Evolutionary conservation across 2,329 filamentous ascomycete genomes (phyloP).

Genomic region (Aspergillus udagawae): DNA sequence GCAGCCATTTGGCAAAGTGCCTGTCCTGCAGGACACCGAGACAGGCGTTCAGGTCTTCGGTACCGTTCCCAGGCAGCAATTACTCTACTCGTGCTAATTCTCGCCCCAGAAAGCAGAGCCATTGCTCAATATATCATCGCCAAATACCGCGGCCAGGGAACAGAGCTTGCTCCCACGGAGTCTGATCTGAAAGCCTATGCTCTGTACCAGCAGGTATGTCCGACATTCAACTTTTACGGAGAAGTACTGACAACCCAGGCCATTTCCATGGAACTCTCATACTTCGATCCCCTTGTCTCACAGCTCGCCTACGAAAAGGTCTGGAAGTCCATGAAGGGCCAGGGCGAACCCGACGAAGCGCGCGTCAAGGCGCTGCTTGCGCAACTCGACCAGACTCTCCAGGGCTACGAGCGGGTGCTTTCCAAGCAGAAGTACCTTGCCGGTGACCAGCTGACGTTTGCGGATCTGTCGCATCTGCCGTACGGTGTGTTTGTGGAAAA

Average conservation of each 20-base stretch:
- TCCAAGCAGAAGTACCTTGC: constrained; percentile 18
- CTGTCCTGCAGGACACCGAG: constrained; percentile 32
- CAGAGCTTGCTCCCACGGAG: constrained; percentile 8
- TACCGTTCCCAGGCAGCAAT: background rate
- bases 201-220: constrained; percentile 22
- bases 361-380: constrained; percentile 6
- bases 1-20: constrained; percentile 36
- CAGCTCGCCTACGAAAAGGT: constrained; percentile 15
- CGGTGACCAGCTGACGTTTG: constrained; percentile 14
- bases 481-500: constrained; percentile 9
- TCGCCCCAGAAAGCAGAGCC: constrained; percentile 25
- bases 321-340: constrained; percentile 11
- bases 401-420: constrained; percentile 16
- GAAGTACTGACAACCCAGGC: constrained; percentile 12
- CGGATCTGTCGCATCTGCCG: constrained; percentile 12
- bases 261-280: constrained; percentile 22
- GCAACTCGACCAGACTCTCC: constrained; percentile 8
- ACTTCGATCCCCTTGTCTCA: constrained; percentile 16
- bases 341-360: constrained; percentile 10
- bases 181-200: constrained; percentile 17
- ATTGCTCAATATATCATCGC: constrained; percentile 29
- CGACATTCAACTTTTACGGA: constrained; percentile 4
- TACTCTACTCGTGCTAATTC: background rate
- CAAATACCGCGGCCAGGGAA: constrained; percentile 15
- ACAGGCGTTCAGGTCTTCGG: constrained; percentile 21